Base-by-base conservation (phyloP, 371 early-diverging fungal genomes). In the Lichtheimia hyalospora region DNA sequence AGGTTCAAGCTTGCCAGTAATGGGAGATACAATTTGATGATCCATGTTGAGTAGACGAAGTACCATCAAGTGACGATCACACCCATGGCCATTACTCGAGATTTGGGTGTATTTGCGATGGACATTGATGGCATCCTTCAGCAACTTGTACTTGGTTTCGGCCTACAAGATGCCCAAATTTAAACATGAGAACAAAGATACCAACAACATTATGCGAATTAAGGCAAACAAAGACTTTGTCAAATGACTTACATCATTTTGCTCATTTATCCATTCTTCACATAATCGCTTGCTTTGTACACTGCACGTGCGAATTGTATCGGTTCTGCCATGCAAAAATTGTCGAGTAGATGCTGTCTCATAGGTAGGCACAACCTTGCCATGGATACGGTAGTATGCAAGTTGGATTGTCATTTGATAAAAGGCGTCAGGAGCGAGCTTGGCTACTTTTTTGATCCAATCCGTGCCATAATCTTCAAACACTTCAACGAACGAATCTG, bases 321-420 rank as follows among this genome's bases (percentile, higher is more conserved):
- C 96, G 2, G 95, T 96, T 39, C 96, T 84, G 14, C 96, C 96
- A 53, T 84, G 87, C 18, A 83, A 61, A 69, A 84, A 95, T 61
- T 84, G 71, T 34, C 96, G 85, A 1, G 93, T 94, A 20, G 86
- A 81, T 0, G 86, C 93, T 1, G 95, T 89, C 67, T 95, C 96
- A 64, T 95, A 95, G 4, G 92, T 92, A 0, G 92, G 70, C 2
- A 84, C 83, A 21, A 81, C 69, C 20, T 71, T 61, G 8, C 80
- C 71, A 62, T 93, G 90, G 10, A 90, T 59, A 52, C 89, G 87
- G 70, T 84, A 89, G 75, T 89, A 94, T 5, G 92, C 84, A 0
- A 95, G 69, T 71, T 96, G 96, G 24, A 96, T 60, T 0, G 85
- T 88, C 85, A 97, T 89, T 74, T 97, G 96, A 39, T 87, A 77